phyloP scores from a whole-genome alignment of 305 asterid species.

The Andrographis paniculata region DNA sequence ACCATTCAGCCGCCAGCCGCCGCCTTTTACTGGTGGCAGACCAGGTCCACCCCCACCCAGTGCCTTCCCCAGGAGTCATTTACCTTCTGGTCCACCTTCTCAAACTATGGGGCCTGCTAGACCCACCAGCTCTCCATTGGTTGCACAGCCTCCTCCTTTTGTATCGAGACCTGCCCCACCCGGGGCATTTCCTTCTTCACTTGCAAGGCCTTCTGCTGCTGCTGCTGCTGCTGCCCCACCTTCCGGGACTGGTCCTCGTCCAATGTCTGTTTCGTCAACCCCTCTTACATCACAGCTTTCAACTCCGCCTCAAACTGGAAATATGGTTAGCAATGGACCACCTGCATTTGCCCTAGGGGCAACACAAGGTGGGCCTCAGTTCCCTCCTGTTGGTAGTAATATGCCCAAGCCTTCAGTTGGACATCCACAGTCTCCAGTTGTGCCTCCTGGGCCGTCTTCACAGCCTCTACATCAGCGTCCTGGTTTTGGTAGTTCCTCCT shows the following conservation, averaged over 20 bases:
- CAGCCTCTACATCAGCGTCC: slow-evolving; percentile 54
- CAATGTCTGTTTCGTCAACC: slow-evolving; percentile 46
- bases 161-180: slow-evolving; percentile 73
- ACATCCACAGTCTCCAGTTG: slow-evolving; percentile 46
- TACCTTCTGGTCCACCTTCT: slow-evolving; percentile 47
- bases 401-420: slow-evolving; percentile 45
- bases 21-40: slow-evolving; percentile 49
- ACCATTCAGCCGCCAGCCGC: slow-evolving; percentile 79
- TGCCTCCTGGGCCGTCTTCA: slow-evolving; percentile 40
- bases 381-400: slow-evolving; percentile 49
- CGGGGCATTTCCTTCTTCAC: slow-evolving; percentile 46
- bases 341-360: slow-evolving; percentile 45
- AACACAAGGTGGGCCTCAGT: slow-evolving; percentile 45
- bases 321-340: slow-evolving; percentile 60
- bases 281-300: slow-evolving; percentile 36
- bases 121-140: slow-evolving; percentile 52
- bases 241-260: slow-evolving; percentile 46
- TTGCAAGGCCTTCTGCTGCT: slow-evolving; percentile 14
- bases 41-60: slow-evolving; percentile 81
- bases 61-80: slow-evolving; percentile 48
- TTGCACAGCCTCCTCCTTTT: slow-evolving; percentile 54
- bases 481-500: slow-evolving; percentile 59
- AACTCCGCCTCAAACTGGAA: slow-evolving; percentile 32
- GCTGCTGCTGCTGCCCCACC: slow-evolving; percentile 18
- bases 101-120: slow-evolving; percentile 38